Evolutionary conservation across 768 basidiomycete genomes (phyloP).

Genomic region (Suillus subalutaceus): DNA sequence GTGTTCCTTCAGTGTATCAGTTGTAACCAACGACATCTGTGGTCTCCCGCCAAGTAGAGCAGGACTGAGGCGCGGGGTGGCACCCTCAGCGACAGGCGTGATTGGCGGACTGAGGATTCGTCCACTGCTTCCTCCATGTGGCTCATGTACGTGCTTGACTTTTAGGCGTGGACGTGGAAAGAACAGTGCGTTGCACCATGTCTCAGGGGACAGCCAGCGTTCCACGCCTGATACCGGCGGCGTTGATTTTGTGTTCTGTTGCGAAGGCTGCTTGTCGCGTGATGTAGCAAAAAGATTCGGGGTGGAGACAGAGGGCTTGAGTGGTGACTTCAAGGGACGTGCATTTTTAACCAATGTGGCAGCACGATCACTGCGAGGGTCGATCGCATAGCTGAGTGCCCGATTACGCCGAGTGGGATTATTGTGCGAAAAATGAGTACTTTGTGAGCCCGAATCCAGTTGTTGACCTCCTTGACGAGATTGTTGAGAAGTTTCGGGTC

Average conservation of each 20-base stretch:
- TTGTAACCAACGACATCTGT: constrained; percentile 21
- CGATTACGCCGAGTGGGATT: neutral
- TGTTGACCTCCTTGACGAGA: constrained; percentile 20
- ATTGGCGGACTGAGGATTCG: constrained; percentile 53
- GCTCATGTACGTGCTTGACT: constrained; percentile 40
- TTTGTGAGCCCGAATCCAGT: constrained; percentile 6
- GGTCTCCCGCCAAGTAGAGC: constrained; percentile 20
- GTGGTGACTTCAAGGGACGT: constrained; percentile 3
- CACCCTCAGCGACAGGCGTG: constrained; percentile 40
- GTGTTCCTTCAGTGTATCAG: constrained; percentile 4
- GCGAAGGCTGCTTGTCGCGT: constrained; percentile 15
- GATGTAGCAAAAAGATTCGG: constrained; percentile 54
- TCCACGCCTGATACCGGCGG: constrained; percentile 44
- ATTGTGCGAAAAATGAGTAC: constrained; percentile 16
- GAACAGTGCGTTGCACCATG: constrained; percentile 80
- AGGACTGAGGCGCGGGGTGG: constrained; percentile 13
- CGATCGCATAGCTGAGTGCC: constrained; percentile 1
- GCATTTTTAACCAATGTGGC: neutral
- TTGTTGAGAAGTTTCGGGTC: constrained; percentile 29
- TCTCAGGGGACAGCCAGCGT: constrained; percentile 72
- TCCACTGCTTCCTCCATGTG: constrained; percentile 21
- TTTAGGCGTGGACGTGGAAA: constrained; percentile 77
- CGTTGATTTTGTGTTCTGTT: constrained; percentile 24
- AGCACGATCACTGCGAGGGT: neutral
- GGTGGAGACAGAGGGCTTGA: constrained; percentile 65